Percentiles rank a stretch among this genome's conserved stretches.
These are phyloP conservation scores for Amphicarpaea edgeworthii DNA, from an alignment of 306 rosid species.

Conservation along the genomic window DNA sequence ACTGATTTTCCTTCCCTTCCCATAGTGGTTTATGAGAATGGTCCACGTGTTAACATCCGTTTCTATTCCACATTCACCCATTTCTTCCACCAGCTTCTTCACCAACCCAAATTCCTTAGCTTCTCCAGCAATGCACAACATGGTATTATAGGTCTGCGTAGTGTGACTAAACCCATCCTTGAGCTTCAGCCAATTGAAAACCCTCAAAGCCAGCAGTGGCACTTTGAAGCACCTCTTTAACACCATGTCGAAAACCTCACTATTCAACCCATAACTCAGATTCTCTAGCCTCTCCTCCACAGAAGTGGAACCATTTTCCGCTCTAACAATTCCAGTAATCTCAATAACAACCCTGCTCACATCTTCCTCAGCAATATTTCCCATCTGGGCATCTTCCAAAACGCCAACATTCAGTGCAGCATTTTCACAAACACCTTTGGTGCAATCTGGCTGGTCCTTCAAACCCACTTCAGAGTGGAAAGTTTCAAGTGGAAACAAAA, in stretches of 20 bases:
- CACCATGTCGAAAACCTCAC: slow-evolving; percentile 73
- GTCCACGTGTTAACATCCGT: slow-evolving; percentile 86
- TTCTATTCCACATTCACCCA: slow-evolving; percentile 56
- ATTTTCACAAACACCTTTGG: slow-evolving; percentile 62
- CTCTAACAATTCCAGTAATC: slow-evolving; percentile 59
- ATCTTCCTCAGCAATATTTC: slow-evolving; percentile 52
- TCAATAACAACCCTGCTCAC: slow-evolving; percentile 65
- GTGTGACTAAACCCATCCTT: slow-evolving; percentile 65
- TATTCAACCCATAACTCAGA: slow-evolving; percentile 50
- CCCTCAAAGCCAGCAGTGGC: slow-evolving; percentile 70
- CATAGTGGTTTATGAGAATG: slow-evolving; percentile 73
- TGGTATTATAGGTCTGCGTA: slow-evolving; percentile 65
- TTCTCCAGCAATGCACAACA: slow-evolving; percentile 81
- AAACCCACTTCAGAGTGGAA: background rate
- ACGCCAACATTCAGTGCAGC: slow-evolving; percentile 30
- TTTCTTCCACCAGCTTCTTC: slow-evolving; percentile 76
- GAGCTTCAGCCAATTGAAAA: slow-evolving; percentile 75
- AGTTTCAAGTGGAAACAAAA: slow-evolving; percentile 42
- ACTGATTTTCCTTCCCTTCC: slow-evolving; percentile 70
- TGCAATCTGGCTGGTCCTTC: slow-evolving; percentile 42
- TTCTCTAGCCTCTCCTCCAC: slow-evolving; percentile 71
- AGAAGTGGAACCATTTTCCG: slow-evolving; percentile 47
- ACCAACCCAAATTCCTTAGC: slow-evolving; percentile 69
- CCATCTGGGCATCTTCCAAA: slow-evolving; percentile 49
- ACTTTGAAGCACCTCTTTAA: slow-evolving; percentile 86